A percentile compares a stretch with the other conserved stretches of the same genome.
phyloP scores from a whole-genome alignment of 257 asterid species.

The Cinchona pubescens region DNA sequence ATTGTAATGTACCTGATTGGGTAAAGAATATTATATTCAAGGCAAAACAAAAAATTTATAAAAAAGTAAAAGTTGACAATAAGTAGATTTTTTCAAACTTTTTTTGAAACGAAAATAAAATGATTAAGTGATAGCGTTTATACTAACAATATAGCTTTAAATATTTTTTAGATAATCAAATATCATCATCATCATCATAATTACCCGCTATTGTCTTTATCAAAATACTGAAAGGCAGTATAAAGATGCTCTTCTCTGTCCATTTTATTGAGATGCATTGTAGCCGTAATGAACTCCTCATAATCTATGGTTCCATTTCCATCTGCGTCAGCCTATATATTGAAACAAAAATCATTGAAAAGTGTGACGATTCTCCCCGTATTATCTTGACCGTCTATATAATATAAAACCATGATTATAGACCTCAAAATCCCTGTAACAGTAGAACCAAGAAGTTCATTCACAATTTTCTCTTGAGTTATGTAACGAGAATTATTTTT shows the following conservation, averaged over 20 bases:
- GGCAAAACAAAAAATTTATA: background rate
- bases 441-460: background rate
- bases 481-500: too few relatives aligned
- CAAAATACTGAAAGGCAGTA: constrained; percentile 96
- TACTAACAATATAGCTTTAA: background rate
- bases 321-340: constrained; percentile 84
- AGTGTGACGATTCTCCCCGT: too few relatives aligned
- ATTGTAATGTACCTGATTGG: constrained; percentile 58
- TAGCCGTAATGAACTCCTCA: constrained; percentile 94
- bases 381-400: too few relatives aligned
- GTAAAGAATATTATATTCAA: background rate
- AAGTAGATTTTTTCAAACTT: too few relatives aligned
- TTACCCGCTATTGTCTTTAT: constrained; percentile 96
- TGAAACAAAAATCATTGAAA: background rate
- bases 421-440: too few relatives aligned
- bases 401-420: too few relatives aligned
- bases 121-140: background rate
- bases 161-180: background rate
- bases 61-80: background rate
- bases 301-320: constrained; percentile 97
- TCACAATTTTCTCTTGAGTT: background rate
- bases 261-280: constrained; percentile 96
- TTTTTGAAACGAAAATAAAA: background rate
- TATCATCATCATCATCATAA: background rate
- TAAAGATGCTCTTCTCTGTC: constrained; percentile 96